Base-by-base conservation (phyloP, 306 rosid species). In the Dalbergia oliveri region DNA sequence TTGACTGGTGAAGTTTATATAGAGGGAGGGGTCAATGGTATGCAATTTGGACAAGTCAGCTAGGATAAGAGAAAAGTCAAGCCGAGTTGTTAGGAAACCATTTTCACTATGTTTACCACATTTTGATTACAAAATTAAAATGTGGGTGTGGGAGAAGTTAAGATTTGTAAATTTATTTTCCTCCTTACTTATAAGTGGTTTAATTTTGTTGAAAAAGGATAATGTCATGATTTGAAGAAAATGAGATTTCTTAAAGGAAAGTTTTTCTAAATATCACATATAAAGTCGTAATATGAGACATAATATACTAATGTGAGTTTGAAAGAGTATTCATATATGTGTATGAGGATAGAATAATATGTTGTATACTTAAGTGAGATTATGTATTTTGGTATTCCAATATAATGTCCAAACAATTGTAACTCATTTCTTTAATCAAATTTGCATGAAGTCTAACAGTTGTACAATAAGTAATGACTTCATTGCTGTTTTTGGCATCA, bases 11-110 rank as follows among this genome's bases (percentile, higher is more conserved):
- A 76, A 66, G 70, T 69, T 82, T 88, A 79, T 82, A 83, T 80
- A 88, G 85, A 70, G 53, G 41, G 34, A 45, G 47, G 34, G 45
- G 4, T 35, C 41, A 47, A 47, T 82, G 11, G 50, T 43, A 18
- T 49, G 51, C 43, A 66, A 53, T 49, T 71, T 39, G 80, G 47
- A 59, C 19, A 8, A 49, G 18, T 54, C 53, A 35, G 8, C 7
- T 53, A 13, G 11, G 34, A 81, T 15, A 16, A 45, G 21, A 12
- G 60, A 59, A 31, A 79, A 73, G 83, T 75, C 75, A 43, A 41
- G 50, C 9, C 79, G 86, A 87, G 90, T 84, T 37, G 90, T 82
- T 84, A 35, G 11, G 21, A 65, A 58, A 74, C 80, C 77, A 73
- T 62, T 84, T 76, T 74, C 82, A 66, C 76, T 73, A 57, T 12